Evolutionary conservation across 306 rosid species (phyloP).

Genomic region (Prunus armeniaca): DNA sequence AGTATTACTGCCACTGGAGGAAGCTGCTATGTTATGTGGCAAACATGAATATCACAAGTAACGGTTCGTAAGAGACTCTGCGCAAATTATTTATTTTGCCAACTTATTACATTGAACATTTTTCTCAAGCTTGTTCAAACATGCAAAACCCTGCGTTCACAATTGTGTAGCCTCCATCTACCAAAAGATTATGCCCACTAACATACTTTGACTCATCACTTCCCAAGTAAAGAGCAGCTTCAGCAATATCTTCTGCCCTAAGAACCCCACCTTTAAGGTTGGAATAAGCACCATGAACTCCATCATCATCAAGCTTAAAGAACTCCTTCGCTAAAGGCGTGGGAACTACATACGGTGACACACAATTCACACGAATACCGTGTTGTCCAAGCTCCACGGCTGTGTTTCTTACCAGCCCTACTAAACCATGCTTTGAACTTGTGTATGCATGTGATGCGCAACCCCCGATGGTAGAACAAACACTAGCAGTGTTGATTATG

Average conservation of each 20-base stretch:
- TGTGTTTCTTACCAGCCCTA: slow-evolving; percentile 36
- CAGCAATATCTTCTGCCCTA: slow-evolving; percentile 37
- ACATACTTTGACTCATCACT: slow-evolving; percentile 52
- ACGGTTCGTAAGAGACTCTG: too few species aligned
- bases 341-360: slow-evolving; percentile 35
- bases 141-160: slow-evolving; percentile 14
- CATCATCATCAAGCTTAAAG: slow-evolving; percentile 26
- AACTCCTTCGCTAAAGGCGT: slow-evolving; percentile 31
- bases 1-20: too few species aligned
- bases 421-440: slow-evolving; percentile 40
- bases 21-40: too few species aligned
- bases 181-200: slow-evolving; percentile 42
- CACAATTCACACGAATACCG: slow-evolving; percentile 51
- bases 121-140: background rate
- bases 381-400: slow-evolving; percentile 44
- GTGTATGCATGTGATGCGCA: slow-evolving; percentile 32
- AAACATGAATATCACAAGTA: too few species aligned
- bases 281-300: slow-evolving; percentile 3
- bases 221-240: slow-evolving; percentile 52
- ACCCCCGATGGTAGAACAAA: slow-evolving; percentile 26
- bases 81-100: background rate
- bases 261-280: slow-evolving; percentile 29
- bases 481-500: slow-evolving; percentile 39
- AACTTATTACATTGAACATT: background rate
- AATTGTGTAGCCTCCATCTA: slow-evolving; percentile 47